Evolutionary conservation across 2,329 filamentous ascomycete genomes (phyloP), one percentile per base, ranked within the genome.

Genomic region (Fusarium secorum): DNA sequence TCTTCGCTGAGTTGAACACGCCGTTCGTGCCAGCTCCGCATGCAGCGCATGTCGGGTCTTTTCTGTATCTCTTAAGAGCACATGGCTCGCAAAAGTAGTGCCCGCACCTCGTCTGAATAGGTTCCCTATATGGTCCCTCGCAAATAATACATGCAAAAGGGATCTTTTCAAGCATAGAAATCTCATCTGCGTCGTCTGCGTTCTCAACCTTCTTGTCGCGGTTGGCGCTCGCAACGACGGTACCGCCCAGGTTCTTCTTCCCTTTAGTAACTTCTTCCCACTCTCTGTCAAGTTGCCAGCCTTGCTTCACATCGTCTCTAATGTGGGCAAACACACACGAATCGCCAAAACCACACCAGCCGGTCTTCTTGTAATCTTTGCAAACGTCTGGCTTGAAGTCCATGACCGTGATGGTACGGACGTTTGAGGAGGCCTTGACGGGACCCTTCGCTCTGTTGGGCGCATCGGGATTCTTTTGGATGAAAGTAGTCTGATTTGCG

Each of bases 1-100:
- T 92, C 84, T 94, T 97, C 2, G 95, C 94, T 7, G 89, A 87
- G 78, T 97, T 97, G 77, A 98, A 98, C 0, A 97, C 93, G 2
- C 96, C 96, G 33, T 91, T 91, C 0, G 95, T 98, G 9, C 94
- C 93, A 2, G 90, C 86, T 2, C 93, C 93, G 79, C 96, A 98
- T 7, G 92, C 92, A 4, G 93, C 93, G 80, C 96, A 98, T 5
- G 89, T 89, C 7, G 95, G 95, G 75, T 95, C 93, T 78, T 93
- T 96, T 69, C 92, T 87, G 79, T 98, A 98, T 71, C 95, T 84
- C 78, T 93, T 90, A 74, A 98, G 83, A 30, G 96, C 96, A 80
- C 96, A 99, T 2, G 87, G 85, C 80, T 98, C 93, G 79, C 96
- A 99, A 78, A 98, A 98, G 80, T 98, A 98, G 80, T 99, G 96